Evolutionary conservation across 495 filamentous ascomycete genomes (phyloP), one percentile per base, ranked within the genome.

Genomic region (Penicillium chermesinum): DNA sequence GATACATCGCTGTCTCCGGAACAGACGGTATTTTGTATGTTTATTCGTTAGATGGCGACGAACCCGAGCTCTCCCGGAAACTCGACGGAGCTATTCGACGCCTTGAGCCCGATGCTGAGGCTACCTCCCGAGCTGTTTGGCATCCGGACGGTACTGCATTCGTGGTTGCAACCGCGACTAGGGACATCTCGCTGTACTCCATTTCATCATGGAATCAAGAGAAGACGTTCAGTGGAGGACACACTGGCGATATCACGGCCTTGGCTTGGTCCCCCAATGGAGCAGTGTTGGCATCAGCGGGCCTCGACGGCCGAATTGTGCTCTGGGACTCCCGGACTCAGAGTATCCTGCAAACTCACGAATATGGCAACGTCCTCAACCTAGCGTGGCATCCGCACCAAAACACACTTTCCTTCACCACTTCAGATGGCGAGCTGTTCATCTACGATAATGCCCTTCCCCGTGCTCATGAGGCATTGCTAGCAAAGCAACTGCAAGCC

Each of bases 91-190:
- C 96, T 39, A 90, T 96, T 53, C 82, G 80, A 46, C 76, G 76
- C 36, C 65, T 93, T 0, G 90, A 97, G 43, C 78, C 81, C 1
- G 88, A 91, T 37, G 79, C 81, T 7, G 88, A 95, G 49, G 75
- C 79, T 2, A 91, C 83, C 53, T 83, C 88, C 8, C 80, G 80
- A 60, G 80, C 84, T 18, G 78, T 83, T 1, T 98, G 93, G 93
- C 91, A 96, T 70, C 94, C 94, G 0, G 94, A 97, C 59, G 91
- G 94, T 5, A 81, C 88, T 36, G 89, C 90, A 4, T 95, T 98
- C 66, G 89, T 88, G 8, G 82, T 84, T 0, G 82, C 89, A 0
- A 95, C 94, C 12, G 76, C 84, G 1, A 91, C 88, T 1, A 73
- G 85, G 60, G 90, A 96, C 53, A 84, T 97, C 16, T 84, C 91